Conservation (phyloP, 2,329 filamentous ascomycete species). For the Xylariaceae sp. region DNA sequence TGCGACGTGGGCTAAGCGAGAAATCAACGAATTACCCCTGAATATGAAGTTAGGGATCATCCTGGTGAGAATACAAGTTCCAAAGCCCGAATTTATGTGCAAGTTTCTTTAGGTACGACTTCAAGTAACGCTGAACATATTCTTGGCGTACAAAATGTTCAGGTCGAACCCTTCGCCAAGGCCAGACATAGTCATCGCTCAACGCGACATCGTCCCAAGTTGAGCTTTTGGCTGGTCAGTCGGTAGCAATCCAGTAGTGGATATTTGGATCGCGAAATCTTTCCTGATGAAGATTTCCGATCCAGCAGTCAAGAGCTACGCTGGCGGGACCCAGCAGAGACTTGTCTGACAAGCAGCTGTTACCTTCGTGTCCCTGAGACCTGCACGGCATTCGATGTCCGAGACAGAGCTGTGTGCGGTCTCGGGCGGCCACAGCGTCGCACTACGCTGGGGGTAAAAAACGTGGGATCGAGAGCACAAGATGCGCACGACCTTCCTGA, state of each 20-base stretch:
- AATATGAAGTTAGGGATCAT: not conserved
- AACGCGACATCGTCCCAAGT: not conserved
- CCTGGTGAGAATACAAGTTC: not conserved
- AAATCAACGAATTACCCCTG: not conserved
- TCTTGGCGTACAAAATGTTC: not conserved
- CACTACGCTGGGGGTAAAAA: conserved; percentile 17
- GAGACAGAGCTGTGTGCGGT: conserved; percentile 24
- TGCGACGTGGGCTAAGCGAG: conserved; percentile 24
- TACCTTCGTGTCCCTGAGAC: conserved; percentile 19
- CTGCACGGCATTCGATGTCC: conserved; percentile 20
- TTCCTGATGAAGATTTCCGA: conserved; percentile 37
- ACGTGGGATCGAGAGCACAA: conserved; percentile 27
- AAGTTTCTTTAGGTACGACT: not conserved
- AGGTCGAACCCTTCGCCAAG: not conserved
- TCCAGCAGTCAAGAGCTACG: conserved; percentile 36
- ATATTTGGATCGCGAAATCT: conserved; percentile 34
- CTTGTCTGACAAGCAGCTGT: conserved; percentile 15
- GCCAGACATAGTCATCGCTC: not conserved
- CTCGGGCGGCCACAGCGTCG: conserved; percentile 24
- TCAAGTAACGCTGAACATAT: not conserved
- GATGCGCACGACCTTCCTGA: conserved; percentile 13
- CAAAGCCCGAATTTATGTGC: conserved; percentile 2
- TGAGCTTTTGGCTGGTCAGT: conserved; percentile 7
- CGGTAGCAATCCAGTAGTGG: conserved; percentile 14
- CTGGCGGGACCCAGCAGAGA: conserved; percentile 33